Conservation (phyloP, 2,329 filamentous ascomycete species). For the Arthrobotrys musiformis region DNA sequence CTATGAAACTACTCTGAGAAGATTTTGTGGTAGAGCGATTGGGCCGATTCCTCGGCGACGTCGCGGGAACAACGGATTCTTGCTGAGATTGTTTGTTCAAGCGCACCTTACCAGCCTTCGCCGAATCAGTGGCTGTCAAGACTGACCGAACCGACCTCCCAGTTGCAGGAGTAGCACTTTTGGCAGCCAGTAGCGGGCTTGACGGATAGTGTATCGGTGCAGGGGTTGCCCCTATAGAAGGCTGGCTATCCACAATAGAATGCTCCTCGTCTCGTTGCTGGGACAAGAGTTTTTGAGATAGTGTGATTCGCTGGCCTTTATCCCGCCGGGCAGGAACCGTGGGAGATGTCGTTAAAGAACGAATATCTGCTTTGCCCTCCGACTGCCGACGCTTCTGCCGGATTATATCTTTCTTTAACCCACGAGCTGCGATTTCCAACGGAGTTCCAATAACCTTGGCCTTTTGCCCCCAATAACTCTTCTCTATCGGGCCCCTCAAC, state of each 20-base stretch:
- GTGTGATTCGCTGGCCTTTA: not conserved
- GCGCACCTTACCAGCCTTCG: not conserved
- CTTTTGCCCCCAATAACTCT: constrained; percentile 37
- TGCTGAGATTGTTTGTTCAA: not conserved
- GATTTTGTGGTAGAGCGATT: not conserved
- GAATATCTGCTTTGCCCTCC: not conserved
- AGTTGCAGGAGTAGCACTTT: not conserved
- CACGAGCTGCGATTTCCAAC: constrained; percentile 27
- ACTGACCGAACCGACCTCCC: not conserved
- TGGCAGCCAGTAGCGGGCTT: not conserved
- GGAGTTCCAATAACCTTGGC: constrained; percentile 31
- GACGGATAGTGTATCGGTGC: not conserved
- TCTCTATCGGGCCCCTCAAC: constrained; percentile 25
- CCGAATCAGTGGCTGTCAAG: not conserved
- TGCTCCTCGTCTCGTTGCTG: constrained; percentile 14
- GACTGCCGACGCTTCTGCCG: not conserved
- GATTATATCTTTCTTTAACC: constrained; percentile 29
- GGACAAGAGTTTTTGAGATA: not conserved
- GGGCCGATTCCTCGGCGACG: not conserved
- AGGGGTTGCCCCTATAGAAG: constrained; percentile 3
- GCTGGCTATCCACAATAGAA: constrained; percentile 44
- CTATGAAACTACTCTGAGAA: constrained; percentile 3
- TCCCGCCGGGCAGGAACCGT: not conserved
- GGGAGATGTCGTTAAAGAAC: not conserved
- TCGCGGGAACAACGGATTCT: not conserved